Base-by-base conservation (phyloP, 2,329 filamentous ascomycete species). In the Thelonectria rubi region DNA sequence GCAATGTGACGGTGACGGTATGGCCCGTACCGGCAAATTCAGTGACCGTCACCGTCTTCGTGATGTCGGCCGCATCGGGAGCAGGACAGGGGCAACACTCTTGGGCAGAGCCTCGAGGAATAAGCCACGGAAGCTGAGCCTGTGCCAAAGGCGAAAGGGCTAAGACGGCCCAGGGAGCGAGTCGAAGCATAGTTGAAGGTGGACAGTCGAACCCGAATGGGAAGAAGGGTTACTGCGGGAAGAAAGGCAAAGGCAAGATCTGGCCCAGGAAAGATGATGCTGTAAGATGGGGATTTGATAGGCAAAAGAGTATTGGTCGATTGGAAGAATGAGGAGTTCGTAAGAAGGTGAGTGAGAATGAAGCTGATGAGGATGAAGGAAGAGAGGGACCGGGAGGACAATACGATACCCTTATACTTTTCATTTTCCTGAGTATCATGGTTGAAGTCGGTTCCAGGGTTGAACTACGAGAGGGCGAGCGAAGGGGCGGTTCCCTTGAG, bases 61-160 rank as follows among this genome's bases (percentile, higher is more conserved):
- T 34, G 12, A 48, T 65, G n/a, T 62, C 56, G 20, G 63, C 26
- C 12, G 55, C 62, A 20, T 63, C 63, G 17, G 69, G 43, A 10
- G 57, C 50, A 6, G 69, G 58, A 21, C 76, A 78, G 34, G 75
- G 70, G 43, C 73, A 75, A 51, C 72, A 76, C 48, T 72, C 68
- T 5, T 69, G 58, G n/a, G 53, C 55, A 15, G 65, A 55, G 14
- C 60, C 62, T 48, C 67, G 68, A 21, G 65, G 40, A 9, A 64
- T 57, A 17, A 71, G 50, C 32, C 65, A 64, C 30, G 65, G 63
- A 34, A 72, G 64, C 15, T 65, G 68, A 45, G 74, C 76, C 17
- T 74, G 65, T 7, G 65, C 65, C n/a, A 72, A 20, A 40, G 70
- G 58, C 17, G 68, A 65, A 39, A 73, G 59, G 30, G 69, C 72